Percentiles rank a stretch among this genome's conserved stretches.
These are phyloP conservation scores for Boechera stricta DNA, from an alignment of 345 rosid genomes.

Conservation along the genomic window DNA sequence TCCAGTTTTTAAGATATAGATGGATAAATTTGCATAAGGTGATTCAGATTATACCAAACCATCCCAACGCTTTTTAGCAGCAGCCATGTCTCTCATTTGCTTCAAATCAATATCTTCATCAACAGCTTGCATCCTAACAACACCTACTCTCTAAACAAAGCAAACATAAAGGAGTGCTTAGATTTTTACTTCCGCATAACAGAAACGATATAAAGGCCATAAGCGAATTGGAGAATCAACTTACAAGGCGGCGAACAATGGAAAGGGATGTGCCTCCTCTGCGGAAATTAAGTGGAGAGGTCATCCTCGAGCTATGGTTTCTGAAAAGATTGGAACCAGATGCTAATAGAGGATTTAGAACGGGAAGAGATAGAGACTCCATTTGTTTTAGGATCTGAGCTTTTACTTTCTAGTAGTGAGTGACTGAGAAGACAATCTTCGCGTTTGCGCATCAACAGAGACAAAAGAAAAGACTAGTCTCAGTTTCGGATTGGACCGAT, in stretches of 20 bases:
- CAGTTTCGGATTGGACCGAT: conserved; percentile 30
- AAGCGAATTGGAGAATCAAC: conserved; percentile 38
- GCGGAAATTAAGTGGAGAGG: conserved; percentile 14
- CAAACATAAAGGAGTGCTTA: conserved; percentile 2
- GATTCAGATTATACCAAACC: conserved; percentile 58
- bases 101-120: conserved; percentile 76
- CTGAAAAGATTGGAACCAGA: conserved; percentile 28
- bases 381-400: neutral
- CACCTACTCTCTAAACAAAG: conserved; percentile 49
- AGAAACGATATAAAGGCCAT: conserved; percentile 17
- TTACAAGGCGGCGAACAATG: conserved; percentile 36
- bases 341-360: conserved; percentile 40
- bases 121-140: conserved; percentile 63
- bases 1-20: neutral
- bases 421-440: conserved; percentile 4
- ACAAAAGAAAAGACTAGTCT: neutral
- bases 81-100: conserved; percentile 93
- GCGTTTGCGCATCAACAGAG: conserved; percentile 8
- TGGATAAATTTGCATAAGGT: neutral
- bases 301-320: conserved; percentile 34
- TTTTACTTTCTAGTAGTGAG: neutral
- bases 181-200: conserved; percentile 10
- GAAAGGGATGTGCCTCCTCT: conserved; percentile 8
- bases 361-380: conserved; percentile 43
- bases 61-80: conserved; percentile 97